Conservation (phyloP, 345 rosid genomes). For the Clausena lansium region DNA sequence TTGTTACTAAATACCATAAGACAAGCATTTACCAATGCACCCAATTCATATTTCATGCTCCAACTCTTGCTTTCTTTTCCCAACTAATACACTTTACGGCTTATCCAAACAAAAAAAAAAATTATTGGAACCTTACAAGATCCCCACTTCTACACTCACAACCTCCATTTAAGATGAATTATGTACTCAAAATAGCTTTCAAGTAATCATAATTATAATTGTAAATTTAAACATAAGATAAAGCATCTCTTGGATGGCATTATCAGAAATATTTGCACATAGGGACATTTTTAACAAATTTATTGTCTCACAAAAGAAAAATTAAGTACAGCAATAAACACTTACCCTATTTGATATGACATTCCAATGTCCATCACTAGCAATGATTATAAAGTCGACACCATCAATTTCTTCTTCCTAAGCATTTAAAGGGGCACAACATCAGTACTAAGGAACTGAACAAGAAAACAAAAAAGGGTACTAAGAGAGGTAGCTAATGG, state of each 20-base stretch:
- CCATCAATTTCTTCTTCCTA: too few species aligned
- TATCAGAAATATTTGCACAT: background rate
- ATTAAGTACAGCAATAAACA: background rate
- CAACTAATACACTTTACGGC: background rate
- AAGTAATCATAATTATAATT: background rate
- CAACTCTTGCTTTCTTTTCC: background rate
- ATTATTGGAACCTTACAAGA: background rate
- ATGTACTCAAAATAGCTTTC: too few species aligned
- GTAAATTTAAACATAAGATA: background rate
- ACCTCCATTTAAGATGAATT: background rate
- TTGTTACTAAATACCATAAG: background rate
- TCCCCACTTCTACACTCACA: background rate
- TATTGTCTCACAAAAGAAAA: background rate
- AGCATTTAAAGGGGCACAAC: too few species aligned
- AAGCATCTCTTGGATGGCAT: background rate
- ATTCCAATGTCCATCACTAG: too few species aligned
- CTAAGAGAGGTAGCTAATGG: background rate
- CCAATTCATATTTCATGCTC: background rate
- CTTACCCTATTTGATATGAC: constrained; percentile 50
- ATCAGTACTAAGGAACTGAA: background rate
- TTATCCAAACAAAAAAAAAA: too few species aligned
- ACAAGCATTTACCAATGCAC: background rate
- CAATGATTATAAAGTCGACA: too few species aligned
- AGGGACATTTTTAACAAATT: background rate
- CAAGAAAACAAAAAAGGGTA: background rate